phyloP scores from a whole-genome alignment of 1,139 yeast genomes.

The Yamadazyma trypodendri region DNA sequence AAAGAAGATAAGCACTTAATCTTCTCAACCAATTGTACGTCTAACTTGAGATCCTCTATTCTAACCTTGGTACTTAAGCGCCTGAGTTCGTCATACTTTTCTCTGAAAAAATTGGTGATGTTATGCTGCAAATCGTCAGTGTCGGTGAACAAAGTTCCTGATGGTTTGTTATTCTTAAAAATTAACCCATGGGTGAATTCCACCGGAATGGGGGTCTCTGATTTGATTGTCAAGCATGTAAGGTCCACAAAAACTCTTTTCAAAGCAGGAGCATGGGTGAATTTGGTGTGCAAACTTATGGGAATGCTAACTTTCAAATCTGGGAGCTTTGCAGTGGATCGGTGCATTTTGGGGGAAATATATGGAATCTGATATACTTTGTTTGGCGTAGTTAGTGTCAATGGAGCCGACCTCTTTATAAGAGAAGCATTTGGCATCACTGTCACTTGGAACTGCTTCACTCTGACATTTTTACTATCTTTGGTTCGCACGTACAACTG shows the following conservation, averaged over 20 bases:
- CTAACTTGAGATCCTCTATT: constrained; percentile 27
- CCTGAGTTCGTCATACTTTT: constrained; percentile 21
- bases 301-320: constrained; percentile 35
- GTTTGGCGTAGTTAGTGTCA: constrained; percentile 29
- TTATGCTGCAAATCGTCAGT: constrained; percentile 26
- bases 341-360: constrained; percentile 31
- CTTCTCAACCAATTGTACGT: constrained; percentile 30
- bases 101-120: constrained; percentile 23
- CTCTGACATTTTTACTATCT: constrained; percentile 6
- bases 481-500: constrained; percentile 13
- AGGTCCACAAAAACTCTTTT: constrained; percentile 31
- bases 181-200: constrained; percentile 43
- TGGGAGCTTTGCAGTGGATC: constrained; percentile 16
- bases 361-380: constrained; percentile 27
- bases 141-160: constrained; percentile 17
- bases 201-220: constrained; percentile 36
- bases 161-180: constrained; percentile 20
- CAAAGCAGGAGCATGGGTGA: constrained; percentile 26
- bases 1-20: constrained; percentile 28
- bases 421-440: constrained; percentile 7
- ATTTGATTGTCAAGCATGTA: constrained; percentile 31
- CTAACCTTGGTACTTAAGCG: constrained; percentile 23
- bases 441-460: constrained; percentile 11
- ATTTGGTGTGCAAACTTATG: constrained; percentile 10
- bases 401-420: constrained; percentile 4